Conservation (phyloP, 1,284 basidiomycete species). For the Fomitopsis palustris region DNA sequence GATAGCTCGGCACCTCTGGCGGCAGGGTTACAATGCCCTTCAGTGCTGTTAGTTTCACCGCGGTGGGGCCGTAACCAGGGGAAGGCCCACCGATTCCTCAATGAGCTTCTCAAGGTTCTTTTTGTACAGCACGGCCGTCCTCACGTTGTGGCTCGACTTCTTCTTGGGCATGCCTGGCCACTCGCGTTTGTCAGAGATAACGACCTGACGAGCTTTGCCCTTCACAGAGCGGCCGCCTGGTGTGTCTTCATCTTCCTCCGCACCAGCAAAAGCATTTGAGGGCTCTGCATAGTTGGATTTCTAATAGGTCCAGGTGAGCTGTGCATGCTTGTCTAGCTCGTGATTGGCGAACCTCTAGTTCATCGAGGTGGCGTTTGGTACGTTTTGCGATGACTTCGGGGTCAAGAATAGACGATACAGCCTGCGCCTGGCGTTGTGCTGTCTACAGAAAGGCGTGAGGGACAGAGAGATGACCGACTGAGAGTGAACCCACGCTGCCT, state of each 20-base stretch:
- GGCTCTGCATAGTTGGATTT: constrained; percentile 76
- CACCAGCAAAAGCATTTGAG: constrained; percentile 30
- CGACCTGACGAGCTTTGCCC: constrained; percentile 62
- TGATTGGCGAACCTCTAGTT: constrained; percentile 77
- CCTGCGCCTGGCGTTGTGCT: constrained; percentile 26
- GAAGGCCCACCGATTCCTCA: constrained; percentile 67
- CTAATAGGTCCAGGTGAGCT: no score
- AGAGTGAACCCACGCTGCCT: constrained; percentile 7
- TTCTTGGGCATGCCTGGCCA: constrained; percentile 53
- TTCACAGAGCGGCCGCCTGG: constrained; percentile 40
- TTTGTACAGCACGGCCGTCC: constrained; percentile 74
- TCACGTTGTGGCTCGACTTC: constrained; percentile 77
- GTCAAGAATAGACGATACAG: constrained; percentile 37
- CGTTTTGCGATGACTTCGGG: constrained; percentile 70
- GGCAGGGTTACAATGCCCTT: constrained; percentile 60
- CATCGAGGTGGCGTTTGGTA: constrained; percentile 71
- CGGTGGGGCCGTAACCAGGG: background rate
- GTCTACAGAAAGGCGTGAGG: background rate
- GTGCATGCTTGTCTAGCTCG: no score
- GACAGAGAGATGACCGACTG: background rate
- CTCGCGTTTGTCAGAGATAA: constrained; percentile 65
- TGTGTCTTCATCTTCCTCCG: constrained; percentile 33
- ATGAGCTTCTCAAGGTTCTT: constrained; percentile 69
- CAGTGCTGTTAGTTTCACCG: background rate
- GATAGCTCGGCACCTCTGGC: constrained; percentile 49